Conservation (phyloP, 2,329 filamentous ascomycete species). For the Lachnellula occidentalis region DNA sequence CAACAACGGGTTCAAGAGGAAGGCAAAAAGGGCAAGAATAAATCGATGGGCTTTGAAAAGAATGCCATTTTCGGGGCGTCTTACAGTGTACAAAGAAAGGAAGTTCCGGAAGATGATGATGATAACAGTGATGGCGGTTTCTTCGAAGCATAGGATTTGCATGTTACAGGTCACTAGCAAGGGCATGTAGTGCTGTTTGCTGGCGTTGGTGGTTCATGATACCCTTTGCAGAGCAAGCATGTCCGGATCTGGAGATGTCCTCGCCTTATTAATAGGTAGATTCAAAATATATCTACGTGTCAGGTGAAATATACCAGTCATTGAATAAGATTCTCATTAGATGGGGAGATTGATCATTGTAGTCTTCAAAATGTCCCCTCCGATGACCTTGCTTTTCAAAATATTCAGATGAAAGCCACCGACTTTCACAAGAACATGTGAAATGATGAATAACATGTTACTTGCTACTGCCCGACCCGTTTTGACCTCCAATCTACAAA, state of each 20-base stretch:
- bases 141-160: conserved; percentile 40
- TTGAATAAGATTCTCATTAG: no score
- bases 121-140: conserved; percentile 54
- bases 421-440: no score
- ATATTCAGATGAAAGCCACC: no score
- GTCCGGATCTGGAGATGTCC: background rate
- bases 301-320: no score
- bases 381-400: no score
- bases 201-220: conserved; percentile 9
- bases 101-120: conserved; percentile 33
- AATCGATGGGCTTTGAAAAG: conserved; percentile 24
- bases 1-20: conserved; percentile 13
- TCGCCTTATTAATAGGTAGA: no score
- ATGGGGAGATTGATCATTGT: no score
- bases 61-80: conserved; percentile 27
- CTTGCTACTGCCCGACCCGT: no score
- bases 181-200: background rate
- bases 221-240: conserved; percentile 11
- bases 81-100: conserved; percentile 9
- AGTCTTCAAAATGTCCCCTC: no score
- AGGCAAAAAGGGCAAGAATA: conserved; percentile 21
- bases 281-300: no score
- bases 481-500: no score
- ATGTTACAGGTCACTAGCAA: background rate
- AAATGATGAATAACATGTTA: no score